phyloP scores from a whole-genome alignment of 805 yeast species.

The Hanseniaspora jakobsenii region DNA sequence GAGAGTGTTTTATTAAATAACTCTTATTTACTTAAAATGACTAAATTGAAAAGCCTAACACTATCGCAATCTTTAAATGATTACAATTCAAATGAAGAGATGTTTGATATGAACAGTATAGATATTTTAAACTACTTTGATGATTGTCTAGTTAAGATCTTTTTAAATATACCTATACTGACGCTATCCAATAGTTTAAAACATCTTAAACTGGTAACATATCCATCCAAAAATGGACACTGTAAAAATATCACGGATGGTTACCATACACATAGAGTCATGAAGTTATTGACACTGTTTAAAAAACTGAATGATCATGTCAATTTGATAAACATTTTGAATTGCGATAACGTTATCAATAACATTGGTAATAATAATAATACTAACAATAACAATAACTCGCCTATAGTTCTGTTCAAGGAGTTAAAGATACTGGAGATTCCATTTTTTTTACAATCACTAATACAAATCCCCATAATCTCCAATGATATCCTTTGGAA shows the following conservation, averaged over 20 bases:
- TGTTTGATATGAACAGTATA: slow-evolving; percentile 8
- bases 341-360: too few relatives aligned
- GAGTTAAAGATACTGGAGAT: slow-evolving; percentile 2
- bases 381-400: too few relatives aligned
- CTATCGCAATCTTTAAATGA: slow-evolving; percentile 1
- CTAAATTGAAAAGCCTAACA: background rate
- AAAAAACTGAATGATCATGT: too few relatives aligned
- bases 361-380: too few relatives aligned
- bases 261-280: slow-evolving; percentile 5
- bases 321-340: too few relatives aligned
- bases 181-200: background rate
- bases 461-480: slow-evolving; percentile 11
- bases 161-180: background rate
- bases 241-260: slow-evolving; percentile 13
- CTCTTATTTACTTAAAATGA: background rate
- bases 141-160: slow-evolving; percentile 1
- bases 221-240: slow-evolving; percentile 14
- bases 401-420: too few relatives aligned
- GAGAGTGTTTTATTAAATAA: too few relatives aligned
- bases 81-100: background rate
- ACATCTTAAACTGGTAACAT: background rate
- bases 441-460: slow-evolving; percentile 9
- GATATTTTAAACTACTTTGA: slow-evolving; percentile 7
- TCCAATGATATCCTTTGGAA: slow-evolving; percentile 13
- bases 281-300: slow-evolving; percentile 1